These are phyloP conservation scores for Jaenimonas drosophilae DNA, from an alignment of 208 protist species.

Conservation along the genomic window DNA sequence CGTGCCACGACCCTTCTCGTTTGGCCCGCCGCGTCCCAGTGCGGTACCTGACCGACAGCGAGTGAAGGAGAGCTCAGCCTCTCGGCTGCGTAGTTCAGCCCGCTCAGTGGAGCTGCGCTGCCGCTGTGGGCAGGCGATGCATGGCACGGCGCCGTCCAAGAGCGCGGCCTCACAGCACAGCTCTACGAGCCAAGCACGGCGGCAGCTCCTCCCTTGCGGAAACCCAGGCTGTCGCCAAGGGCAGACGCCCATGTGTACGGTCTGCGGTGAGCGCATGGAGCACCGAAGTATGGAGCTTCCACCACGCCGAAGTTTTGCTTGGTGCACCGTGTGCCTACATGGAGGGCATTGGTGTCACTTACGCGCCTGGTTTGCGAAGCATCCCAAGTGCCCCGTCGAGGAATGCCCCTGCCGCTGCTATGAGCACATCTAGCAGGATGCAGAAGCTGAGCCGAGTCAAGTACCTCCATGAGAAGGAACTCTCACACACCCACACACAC, in stretches of 20 bases:
- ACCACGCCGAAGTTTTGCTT: slow-evolving; percentile 54
- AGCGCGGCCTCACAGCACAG: slow-evolving; percentile 4
- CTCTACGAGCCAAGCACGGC: slow-evolving; percentile 3
- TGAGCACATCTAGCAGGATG: slow-evolving; percentile 2
- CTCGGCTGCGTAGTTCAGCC: not conserved
- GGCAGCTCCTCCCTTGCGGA: slow-evolving; percentile 28
- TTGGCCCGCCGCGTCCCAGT: no score
- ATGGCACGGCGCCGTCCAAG: slow-evolving; percentile 21
- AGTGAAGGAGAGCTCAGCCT: no score
- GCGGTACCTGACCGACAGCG: no score
- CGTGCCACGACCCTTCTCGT: no score
- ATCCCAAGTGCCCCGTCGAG: slow-evolving; percentile 75
- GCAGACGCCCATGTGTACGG: slow-evolving; percentile 67
- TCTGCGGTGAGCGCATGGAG: slow-evolving; percentile 69
- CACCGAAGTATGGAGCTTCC: slow-evolving; percentile 22
- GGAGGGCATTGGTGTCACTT: slow-evolving; percentile 78
- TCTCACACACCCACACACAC: no score
- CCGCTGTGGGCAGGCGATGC: slow-evolving; percentile 67
- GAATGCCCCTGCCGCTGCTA: slow-evolving; percentile 70
- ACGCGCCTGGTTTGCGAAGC: slow-evolving; percentile 78
- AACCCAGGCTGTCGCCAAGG: slow-evolving; percentile 47
- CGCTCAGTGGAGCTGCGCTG: slow-evolving; percentile 53
- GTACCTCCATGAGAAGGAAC: no score
- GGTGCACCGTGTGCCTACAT: slow-evolving; percentile 85
- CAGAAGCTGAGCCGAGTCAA: no score